These are phyloP conservation scores for Orychophragmus violaceus DNA, from an alignment of 345 rosid species.

Conservation along the genomic window DNA sequence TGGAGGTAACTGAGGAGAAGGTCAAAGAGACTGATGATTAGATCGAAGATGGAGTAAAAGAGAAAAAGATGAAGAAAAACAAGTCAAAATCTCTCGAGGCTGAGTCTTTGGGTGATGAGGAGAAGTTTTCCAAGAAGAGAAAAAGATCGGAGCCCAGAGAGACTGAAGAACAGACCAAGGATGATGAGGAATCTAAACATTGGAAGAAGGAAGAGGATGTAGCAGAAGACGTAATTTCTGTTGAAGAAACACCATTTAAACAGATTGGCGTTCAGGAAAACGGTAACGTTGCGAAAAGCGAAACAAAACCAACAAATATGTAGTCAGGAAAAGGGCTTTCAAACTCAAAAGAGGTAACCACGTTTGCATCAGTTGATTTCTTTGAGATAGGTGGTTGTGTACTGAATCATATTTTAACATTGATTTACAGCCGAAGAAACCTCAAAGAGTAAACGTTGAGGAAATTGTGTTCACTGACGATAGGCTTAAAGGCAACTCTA, in stretches of 20 bases:
- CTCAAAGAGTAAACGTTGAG: slow-evolving; percentile 75
- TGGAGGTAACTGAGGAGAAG: slow-evolving; percentile 25
- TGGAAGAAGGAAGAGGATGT: slow-evolving; percentile 42
- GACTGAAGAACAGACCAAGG: slow-evolving; percentile 25
- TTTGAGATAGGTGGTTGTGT: not conserved
- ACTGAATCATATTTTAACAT: slow-evolving; percentile 1
- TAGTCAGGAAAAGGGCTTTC: slow-evolving; percentile 38
- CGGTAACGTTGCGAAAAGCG: slow-evolving; percentile 33
- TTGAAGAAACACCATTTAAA: slow-evolving; percentile 32
- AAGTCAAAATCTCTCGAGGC: slow-evolving; percentile 34
- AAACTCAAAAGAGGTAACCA: slow-evolving; percentile 57
- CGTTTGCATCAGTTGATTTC: not conserved
- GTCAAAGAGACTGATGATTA: slow-evolving; percentile 25
- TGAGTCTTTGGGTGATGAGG: slow-evolving; percentile 13
- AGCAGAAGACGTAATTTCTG: slow-evolving; percentile 21
- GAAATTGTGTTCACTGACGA: slow-evolving; percentile 62
- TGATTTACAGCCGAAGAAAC: slow-evolving; percentile 53
- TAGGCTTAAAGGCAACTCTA: slow-evolving; percentile 84
- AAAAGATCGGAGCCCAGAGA: slow-evolving; percentile 56
- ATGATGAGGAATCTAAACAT: slow-evolving; percentile 46
- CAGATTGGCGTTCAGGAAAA: slow-evolving; percentile 28
- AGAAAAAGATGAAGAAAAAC: slow-evolving; percentile 42
- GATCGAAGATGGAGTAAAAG: slow-evolving; percentile 25
- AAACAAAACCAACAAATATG: slow-evolving; percentile 32
- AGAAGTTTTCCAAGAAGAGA: slow-evolving; percentile 59